phyloP scores from a whole-genome alignment of 169 alveolate genomes.

The Eimeria mitis region DNA sequence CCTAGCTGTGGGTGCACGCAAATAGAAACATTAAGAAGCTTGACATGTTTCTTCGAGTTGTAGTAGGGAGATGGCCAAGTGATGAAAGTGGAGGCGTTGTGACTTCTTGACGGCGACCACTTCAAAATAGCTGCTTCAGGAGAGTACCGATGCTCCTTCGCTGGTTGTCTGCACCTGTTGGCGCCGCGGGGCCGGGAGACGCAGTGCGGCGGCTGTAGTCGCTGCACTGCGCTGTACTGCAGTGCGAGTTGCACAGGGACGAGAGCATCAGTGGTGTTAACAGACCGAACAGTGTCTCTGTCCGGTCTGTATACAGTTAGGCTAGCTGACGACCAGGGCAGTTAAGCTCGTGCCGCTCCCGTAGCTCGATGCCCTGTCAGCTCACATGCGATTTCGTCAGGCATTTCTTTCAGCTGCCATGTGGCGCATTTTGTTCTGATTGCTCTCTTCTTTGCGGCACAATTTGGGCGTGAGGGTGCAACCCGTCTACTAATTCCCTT shows the following conservation, averaged over 20 bases:
- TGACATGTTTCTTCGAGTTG: not conserved
- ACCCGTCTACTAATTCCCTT: not conserved
- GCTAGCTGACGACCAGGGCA: not conserved
- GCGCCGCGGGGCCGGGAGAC: not conserved
- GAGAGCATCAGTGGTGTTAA: not conserved
- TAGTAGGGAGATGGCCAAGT: not conserved
- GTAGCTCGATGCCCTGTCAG: not conserved
- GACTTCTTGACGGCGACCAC: not conserved
- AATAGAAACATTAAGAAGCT: not conserved
- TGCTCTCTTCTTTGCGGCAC: conserved; percentile 12
- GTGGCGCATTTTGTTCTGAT: conserved; percentile 27
- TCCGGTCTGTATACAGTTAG: not conserved
- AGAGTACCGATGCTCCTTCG: not conserved
- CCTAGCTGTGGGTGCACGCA: not conserved
- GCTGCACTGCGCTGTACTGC: conserved; percentile 8
- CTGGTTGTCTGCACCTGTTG: not conserved
- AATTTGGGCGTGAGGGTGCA: not conserved
- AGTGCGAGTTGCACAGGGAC: conserved; percentile 1
- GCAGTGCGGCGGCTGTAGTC: not conserved
- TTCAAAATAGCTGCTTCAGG: not conserved
- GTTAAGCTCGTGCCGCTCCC: not conserved
- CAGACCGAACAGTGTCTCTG: not conserved
- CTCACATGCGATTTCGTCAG: not conserved
- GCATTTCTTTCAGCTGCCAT: not conserved
- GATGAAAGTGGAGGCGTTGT: not conserved